Conservation (phyloP, 75 land plant species). For the Selaginella tamariscina region DNA sequence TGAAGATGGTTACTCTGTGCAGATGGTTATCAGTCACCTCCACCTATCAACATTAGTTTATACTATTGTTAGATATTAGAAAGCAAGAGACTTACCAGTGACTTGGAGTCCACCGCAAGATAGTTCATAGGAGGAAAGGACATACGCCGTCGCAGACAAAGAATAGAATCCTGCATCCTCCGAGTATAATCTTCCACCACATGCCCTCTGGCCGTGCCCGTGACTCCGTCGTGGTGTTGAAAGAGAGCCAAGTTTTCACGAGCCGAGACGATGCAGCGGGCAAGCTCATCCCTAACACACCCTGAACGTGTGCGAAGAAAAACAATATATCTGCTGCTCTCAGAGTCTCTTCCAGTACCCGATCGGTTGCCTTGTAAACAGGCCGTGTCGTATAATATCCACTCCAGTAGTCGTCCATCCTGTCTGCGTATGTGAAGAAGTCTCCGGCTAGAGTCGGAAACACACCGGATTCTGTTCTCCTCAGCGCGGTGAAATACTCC, state of each 20-base stretch:
- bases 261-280: slow-evolving; percentile 45
- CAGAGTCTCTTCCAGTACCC: not conserved
- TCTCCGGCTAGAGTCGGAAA: slow-evolving; percentile 94
- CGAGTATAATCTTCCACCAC: slow-evolving; percentile 83
- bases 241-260: slow-evolving; percentile 88
- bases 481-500: slow-evolving; percentile 71
- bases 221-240: slow-evolving; percentile 99
- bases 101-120: slow-evolving; percentile 45
- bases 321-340: slow-evolving; percentile 4
- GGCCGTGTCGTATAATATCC: slow-evolving; percentile 40
- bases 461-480: slow-evolving; percentile 54
- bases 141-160: not conserved
- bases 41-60: no score
- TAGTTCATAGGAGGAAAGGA: not conserved
- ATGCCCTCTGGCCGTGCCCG: slow-evolving; percentile 96
- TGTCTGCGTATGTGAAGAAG: slow-evolving; percentile 97
- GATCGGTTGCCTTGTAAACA: not conserved
- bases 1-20: slow-evolving; percentile 78
- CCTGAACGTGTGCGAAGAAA: not conserved
- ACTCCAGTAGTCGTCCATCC: slow-evolving; percentile 95
- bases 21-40: no score
- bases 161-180: slow-evolving; percentile 73
- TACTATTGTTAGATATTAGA: no score
- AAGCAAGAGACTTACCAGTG: slow-evolving; percentile 43
- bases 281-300: no score